A percentile compares a stretch with the other conserved stretches of the same genome.
These are phyloP conservation scores for Pochonia chlamydosporia DNA, from an alignment of 2,329 filamentous ascomycete genomes.

Conservation along the genomic window DNA sequence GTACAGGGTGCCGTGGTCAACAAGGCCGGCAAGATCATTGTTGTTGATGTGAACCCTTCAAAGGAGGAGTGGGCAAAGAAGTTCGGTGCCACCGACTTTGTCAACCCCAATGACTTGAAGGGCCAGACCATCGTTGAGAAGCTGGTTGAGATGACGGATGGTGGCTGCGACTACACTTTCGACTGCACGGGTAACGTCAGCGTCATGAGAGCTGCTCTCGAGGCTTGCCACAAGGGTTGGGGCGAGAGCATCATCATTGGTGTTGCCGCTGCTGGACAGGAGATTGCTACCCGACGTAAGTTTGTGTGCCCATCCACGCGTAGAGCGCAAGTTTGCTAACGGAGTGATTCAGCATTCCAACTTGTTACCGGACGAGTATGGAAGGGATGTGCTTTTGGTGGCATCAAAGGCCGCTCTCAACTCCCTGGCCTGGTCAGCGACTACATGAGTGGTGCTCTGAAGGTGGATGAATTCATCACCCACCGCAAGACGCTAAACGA, in stretches of 20 bases:
- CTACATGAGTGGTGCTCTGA: conserved; percentile 83
- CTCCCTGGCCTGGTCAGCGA: conserved; percentile 81
- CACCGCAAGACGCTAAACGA: conserved; percentile 77
- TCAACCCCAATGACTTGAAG: conserved; percentile 80
- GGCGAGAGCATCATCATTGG: conserved; percentile 97
- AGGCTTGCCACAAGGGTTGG: conserved; percentile 99
- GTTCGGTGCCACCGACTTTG: conserved; percentile 94
- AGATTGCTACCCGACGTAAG: conserved; percentile 90
- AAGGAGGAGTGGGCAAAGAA: conserved; percentile 92
- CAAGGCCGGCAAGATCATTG: conserved; percentile 71
- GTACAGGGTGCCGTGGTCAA: conserved; percentile 89
- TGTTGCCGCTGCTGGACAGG: conserved; percentile 91
- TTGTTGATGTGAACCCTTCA: conserved; percentile 69
- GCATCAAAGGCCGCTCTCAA: conserved; percentile 95
- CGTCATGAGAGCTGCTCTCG: conserved; percentile 91
- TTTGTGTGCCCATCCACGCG: conserved; percentile 18
- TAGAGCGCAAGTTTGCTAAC: conserved; percentile 1
- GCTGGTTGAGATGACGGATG: conserved; percentile 95
- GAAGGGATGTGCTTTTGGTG: conserved; percentile 97
- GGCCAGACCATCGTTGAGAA: conserved; percentile 83
- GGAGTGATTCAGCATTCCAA: conserved; percentile 72
- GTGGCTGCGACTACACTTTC: conserved; percentile 97
- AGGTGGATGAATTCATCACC: conserved; percentile 99
- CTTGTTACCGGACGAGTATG: conserved; percentile 95
- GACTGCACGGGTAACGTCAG: conserved; percentile 97